Percentiles rank a stretch among this genome's conserved stretches.
phyloP scores from a whole-genome alignment of 352 stramenopile species.

The Phytopythium kandeliae region DNA sequence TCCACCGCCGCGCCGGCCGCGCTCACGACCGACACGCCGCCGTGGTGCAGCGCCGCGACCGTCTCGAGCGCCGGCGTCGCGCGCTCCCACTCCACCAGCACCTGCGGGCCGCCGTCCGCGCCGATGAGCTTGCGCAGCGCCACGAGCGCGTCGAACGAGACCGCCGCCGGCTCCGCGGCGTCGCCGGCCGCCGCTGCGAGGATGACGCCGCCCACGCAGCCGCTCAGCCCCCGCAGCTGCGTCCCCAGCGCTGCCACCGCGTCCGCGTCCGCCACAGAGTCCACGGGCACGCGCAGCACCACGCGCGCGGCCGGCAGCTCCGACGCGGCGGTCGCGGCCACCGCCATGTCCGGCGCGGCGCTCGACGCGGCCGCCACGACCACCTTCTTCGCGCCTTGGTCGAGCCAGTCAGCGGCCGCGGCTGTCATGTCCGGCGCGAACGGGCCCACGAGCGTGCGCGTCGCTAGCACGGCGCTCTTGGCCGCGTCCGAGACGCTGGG shows the following conservation, averaged over 20 bases:
- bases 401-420: slow-evolving; percentile 47
- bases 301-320: slow-evolving; percentile 60
- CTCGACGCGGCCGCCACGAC: slow-evolving; percentile 40
- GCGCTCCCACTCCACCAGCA: slow-evolving; percentile 42
- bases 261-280: slow-evolving; percentile 9
- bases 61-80: slow-evolving; percentile 7
- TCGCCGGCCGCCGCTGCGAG: slow-evolving; percentile 27
- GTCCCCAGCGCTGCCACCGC: slow-evolving; percentile 22
- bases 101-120: slow-evolving; percentile 41
- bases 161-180: slow-evolving; percentile 6
- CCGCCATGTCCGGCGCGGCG: slow-evolving; percentile 42
- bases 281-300: slow-evolving; percentile 48
- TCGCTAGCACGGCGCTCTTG: slow-evolving; percentile 37
- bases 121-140: slow-evolving; percentile 26
- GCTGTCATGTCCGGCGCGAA: slow-evolving; percentile 59
- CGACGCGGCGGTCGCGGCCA: slow-evolving; percentile 46
- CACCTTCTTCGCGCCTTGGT: slow-evolving; percentile 52
- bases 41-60: slow-evolving; percentile 46
- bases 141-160: slow-evolving; percentile 16
- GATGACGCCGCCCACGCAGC: slow-evolving; percentile 34
- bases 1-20: slow-evolving; percentile 23
- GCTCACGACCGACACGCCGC: slow-evolving; percentile 54
- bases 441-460: slow-evolving; percentile 50
- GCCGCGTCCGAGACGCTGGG: slow-evolving; percentile 16
- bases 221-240: slow-evolving; percentile 34